These are phyloP conservation scores for Magnaporthiopsis rhizophila DNA, from an alignment of 2,329 filamentous ascomycete species.

Conservation along the genomic window DNA sequence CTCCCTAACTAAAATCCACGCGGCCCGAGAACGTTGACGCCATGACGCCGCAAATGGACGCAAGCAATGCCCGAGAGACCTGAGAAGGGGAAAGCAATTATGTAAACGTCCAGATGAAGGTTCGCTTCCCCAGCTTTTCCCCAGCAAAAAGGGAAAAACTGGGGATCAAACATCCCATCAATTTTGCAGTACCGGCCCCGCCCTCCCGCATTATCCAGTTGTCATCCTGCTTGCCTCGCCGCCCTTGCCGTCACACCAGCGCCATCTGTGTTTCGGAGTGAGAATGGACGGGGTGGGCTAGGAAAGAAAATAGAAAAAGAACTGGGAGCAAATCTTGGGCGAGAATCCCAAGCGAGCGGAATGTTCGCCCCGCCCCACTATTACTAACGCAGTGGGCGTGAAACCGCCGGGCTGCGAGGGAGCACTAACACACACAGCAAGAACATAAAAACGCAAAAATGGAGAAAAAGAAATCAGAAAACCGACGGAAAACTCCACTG, in stretches of 20 bases:
- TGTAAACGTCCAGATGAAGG: not conserved
- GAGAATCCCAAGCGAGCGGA: not conserved
- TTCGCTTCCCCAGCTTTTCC: not conserved
- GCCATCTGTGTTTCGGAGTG: not conserved
- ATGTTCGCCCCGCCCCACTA: not conserved
- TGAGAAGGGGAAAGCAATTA: not conserved
- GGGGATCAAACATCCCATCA: not conserved
- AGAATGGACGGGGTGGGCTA: not conserved
- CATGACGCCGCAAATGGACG: not conserved
- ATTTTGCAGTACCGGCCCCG: not conserved
- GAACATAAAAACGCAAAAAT: not conserved
- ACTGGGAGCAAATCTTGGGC: not conserved
- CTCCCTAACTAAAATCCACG: no score
- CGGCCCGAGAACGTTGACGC: not conserved
- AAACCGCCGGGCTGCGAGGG: not conserved
- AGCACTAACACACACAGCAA: not conserved
- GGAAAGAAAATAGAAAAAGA: not conserved
- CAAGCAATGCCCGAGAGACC: not conserved
- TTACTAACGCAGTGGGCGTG: not conserved
- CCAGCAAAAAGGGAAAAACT: not conserved
- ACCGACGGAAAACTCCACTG: no score
- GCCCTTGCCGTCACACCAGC: not conserved
- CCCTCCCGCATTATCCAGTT: not conserved
- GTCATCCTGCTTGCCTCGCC: not conserved
- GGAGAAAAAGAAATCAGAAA: not conserved